Percentiles rank a stretch among this genome's conserved stretches.
Conservation (phyloP, 2,329 filamentous ascomycete genomes). For the Teratosphaeria nubilosa region DNA sequence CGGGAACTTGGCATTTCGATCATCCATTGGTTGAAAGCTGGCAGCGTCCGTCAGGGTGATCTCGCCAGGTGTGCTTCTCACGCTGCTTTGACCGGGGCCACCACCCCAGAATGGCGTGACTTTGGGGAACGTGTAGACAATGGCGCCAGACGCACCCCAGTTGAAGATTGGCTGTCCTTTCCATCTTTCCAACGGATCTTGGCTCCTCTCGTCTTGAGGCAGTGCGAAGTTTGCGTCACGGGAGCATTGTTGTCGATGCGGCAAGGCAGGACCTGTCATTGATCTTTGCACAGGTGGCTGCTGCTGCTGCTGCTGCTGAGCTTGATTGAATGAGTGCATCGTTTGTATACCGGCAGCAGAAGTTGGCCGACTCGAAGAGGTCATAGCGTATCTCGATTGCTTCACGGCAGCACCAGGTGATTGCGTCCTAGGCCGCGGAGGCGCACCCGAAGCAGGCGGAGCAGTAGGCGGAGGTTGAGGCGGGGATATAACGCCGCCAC, state of each 20-base stretch:
- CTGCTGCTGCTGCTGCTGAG: slow-evolving; percentile 1
- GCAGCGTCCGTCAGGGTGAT: slow-evolving; percentile 69
- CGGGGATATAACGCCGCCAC: not conserved
- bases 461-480: not conserved
- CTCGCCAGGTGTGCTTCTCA: slow-evolving; percentile 73
- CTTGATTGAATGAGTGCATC: not conserved
- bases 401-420: slow-evolving; percentile 48
- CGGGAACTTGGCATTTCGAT: slow-evolving; percentile 71
- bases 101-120: slow-evolving; percentile 78
- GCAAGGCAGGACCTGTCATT: slow-evolving; percentile 17
- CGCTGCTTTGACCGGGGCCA: slow-evolving; percentile 60
- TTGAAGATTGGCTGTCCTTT: slow-evolving; percentile 76
- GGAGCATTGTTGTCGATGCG: slow-evolving; percentile 34
- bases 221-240: slow-evolving; percentile 45
- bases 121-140: slow-evolving; percentile 80
- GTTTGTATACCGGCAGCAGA: slow-evolving; percentile 36
- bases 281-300: not conserved
- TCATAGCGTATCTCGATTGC: slow-evolving; percentile 34
- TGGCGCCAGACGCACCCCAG: slow-evolving; percentile 76
- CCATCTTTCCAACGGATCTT: slow-evolving; percentile 80
- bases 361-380: slow-evolving; percentile 42
- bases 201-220: slow-evolving; percentile 45
- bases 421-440: slow-evolving; percentile 46
- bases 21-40: slow-evolving; percentile 59
- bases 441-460: slow-evolving; percentile 15